Evolutionary conservation across 495 filamentous ascomycete genomes (phyloP), one percentile per base, ranked within the genome.

Genomic region (Aspergillus nidulans): DNA sequence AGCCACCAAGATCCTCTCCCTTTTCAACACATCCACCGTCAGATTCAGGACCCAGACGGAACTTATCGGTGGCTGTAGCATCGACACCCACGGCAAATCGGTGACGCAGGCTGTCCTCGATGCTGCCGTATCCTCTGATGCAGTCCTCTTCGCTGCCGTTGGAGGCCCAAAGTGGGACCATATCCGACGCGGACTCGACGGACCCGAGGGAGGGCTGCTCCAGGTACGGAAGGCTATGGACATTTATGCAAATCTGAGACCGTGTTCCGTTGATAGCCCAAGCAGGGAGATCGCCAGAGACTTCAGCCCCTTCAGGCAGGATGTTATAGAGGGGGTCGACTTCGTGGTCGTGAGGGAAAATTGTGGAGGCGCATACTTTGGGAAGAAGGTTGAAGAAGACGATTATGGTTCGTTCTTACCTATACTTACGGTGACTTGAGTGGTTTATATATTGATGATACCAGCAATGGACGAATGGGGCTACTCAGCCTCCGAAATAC

Each of bases 291-390:
- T 75, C 19, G 63, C 72, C 13, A 67, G 64, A 42, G 68, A 72
- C 46, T 70, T 70, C 42, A 73, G 68, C 34, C 75, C 77, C 7
- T 75, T 80, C 43, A 67, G 71, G 39, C 58, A 69, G n/a, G 75
- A 76, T 18, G 59, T 78, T 12, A 71, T 78, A 20, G 63, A 68
- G 21, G 77, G 76, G 6, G 75, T 76, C 42, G 72, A 79, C 49
- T 79, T 81, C 59, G 67, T 78, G 32, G 70, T 80, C 6, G 69
- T 81, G 24, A 52, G 77, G 15, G 77, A 81, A 68, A 79, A 79
- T 55, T 77, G 74, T 32, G 78, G 78, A 21, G 78, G 78, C 5
- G 77, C 75, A 2, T 81, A 79, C 63, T 80, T 78, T 65, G 78
- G 78, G 28, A 59, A 61, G 13, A 81, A 80, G 59, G 64, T 73